phyloP scores from a whole-genome alignment of 2,329 filamentous ascomycete genomes.

The Diaporthe nobilis region DNA sequence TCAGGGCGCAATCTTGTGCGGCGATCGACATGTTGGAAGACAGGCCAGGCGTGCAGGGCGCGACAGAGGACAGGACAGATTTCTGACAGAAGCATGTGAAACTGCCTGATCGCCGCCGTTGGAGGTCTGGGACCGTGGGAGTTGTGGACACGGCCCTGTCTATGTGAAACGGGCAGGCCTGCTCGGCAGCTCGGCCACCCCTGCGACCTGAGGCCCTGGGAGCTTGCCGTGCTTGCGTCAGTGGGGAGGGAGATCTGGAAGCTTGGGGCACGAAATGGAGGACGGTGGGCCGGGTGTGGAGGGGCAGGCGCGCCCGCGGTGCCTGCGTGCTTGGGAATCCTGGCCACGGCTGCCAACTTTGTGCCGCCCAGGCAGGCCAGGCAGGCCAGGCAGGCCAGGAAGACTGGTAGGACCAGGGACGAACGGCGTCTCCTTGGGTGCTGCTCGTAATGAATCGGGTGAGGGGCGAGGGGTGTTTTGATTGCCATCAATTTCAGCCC shows the following conservation, averaged over 20 bases:
- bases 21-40: slow-evolving; percentile 26
- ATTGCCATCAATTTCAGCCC: slow-evolving; percentile 38
- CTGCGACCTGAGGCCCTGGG: neutral
- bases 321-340: slow-evolving; percentile 24
- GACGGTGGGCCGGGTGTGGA: slow-evolving; percentile 20
- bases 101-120: slow-evolving; percentile 10
- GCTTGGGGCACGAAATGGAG: slow-evolving; percentile 19
- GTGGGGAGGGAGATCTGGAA: slow-evolving; percentile 24
- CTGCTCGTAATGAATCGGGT: slow-evolving; percentile 32
- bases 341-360: slow-evolving; percentile 30
- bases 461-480: slow-evolving; percentile 37
- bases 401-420: slow-evolving; percentile 2
- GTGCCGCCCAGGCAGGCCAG: neutral
- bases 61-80: slow-evolving; percentile 18
- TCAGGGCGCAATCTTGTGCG: slow-evolving; percentile 26
- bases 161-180: slow-evolving; percentile 34
- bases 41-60: neutral
- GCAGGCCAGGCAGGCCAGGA: neutral
- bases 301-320: slow-evolving; percentile 7
- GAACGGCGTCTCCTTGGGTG: neutral
- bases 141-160: slow-evolving; percentile 24
- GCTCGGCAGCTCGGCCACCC: slow-evolving; percentile 27
- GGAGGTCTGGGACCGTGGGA: neutral
- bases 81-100: slow-evolving; percentile 30
- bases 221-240: slow-evolving; percentile 9